A percentile compares a stretch with the other conserved stretches of the same genome.
Evolutionary conservation across 768 basidiomycete genomes (phyloP).

Genomic region (Leccinellum rugosiceps): DNA sequence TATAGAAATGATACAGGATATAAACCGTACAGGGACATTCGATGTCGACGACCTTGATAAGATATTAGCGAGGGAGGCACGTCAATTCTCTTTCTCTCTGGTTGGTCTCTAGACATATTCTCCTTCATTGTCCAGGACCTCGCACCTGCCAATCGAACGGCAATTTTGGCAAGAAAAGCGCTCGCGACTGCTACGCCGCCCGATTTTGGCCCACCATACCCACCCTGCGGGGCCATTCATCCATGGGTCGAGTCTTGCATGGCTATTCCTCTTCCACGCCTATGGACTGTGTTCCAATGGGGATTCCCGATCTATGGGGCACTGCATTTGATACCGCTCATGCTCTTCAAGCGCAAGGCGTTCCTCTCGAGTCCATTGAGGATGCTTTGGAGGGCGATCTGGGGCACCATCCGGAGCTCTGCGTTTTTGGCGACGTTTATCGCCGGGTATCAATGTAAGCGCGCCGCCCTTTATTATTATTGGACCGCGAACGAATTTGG

Average conservation of each 20-base stretch:
- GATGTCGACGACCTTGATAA: conserved; percentile 55
- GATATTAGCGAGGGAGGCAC: conserved; percentile 48
- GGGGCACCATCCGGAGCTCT: conserved; percentile 79
- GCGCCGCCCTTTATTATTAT: not conserved
- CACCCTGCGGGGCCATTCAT: conserved; percentile 73
- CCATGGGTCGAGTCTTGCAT: conserved; percentile 59
- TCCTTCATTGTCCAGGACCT: conserved; percentile 43
- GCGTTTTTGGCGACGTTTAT: conserved; percentile 87
- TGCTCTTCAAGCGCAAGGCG: conserved; percentile 72
- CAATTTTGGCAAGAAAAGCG: conserved; percentile 44
- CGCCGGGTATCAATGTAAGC: conserved; percentile 73
- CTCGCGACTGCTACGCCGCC: conserved; percentile 30
- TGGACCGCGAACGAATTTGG: not conserved
- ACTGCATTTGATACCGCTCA: conserved; percentile 81
- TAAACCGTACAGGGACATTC: conserved; percentile 57
- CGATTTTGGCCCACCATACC: conserved; percentile 51
- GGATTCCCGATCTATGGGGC: conserved; percentile 85
- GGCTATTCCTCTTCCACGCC: conserved; percentile 49
- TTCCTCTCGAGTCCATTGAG: conserved; percentile 64
- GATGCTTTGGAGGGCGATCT: conserved; percentile 60
- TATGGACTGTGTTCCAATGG: conserved; percentile 80
- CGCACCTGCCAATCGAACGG: conserved; percentile 47
- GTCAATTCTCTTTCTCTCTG: conserved; percentile 8
- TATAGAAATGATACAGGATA: conserved; percentile 56
- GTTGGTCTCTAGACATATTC: not conserved